Evolutionary conservation across 345 rosid genomes (phyloP), one percentile per base, ranked within the genome.

Genomic region (Citrus medica): DNA sequence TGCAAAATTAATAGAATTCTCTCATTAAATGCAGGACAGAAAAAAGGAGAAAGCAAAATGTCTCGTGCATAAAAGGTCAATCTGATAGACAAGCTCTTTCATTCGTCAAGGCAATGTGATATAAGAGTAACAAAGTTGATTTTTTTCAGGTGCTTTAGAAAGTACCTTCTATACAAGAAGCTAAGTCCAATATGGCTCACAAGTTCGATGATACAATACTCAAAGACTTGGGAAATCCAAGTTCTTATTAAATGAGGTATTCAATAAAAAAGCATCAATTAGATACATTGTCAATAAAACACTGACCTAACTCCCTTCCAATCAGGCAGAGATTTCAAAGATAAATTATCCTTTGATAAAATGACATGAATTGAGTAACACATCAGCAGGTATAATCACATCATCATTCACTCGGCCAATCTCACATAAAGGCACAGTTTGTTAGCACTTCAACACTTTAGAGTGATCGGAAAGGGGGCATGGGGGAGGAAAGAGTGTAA

Each of bases 1-100:
- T 94, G 85, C 76, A 80, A 76, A 77, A 66, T 61, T 75, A 38
- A 48, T 38, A 64, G 12, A 27, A 46, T 46, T 32, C 33, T 32
- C 42, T 66, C 77, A 75, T 68, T 61, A 67, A 67, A 25, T n/a
- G 55, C 32, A 48, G 30, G 66, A 42, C 4, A 79, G 16, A 40
- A 32, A 6, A 25, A 78, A 59, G 63, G 7, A 46, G 35, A 17
- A 32, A 38, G 55, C 22, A 59, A 40, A 9, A 69, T 19, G 19
- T 30, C 51, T 48, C 1, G 2, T 76, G 62, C 51, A 32, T 51
- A 32, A 53, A 66, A 33, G 62, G 9, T 35, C 30, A 51, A 66
- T n/a, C 64, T 48, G 53, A 53, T 30, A 32, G 5, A 19, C 63
- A 65, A 65, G 38, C 24, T 22, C 6, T 65, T 75, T 75, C 14